A percentile compares a stretch with the other conserved stretches of the same genome.
These are phyloP conservation scores for Trifolium pratense DNA, from an alignment of 306 rosid species.

Conservation along the genomic window DNA sequence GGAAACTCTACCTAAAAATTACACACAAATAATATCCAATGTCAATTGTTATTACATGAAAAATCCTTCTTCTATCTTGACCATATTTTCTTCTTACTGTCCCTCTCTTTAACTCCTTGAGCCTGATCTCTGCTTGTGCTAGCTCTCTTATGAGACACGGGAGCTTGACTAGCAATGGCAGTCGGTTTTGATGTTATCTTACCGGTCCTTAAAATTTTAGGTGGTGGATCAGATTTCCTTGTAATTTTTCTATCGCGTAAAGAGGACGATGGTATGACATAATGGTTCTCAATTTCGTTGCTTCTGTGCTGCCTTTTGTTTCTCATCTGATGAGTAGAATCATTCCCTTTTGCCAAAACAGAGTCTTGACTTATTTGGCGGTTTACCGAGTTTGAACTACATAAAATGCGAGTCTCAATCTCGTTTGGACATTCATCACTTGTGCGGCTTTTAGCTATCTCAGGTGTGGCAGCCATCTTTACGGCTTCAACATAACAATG, in stretches of 20 bases:
- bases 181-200: conserved; percentile 65
- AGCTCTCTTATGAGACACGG: conserved; percentile 66
- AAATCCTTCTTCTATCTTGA: conserved; percentile 50
- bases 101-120: conserved; percentile 74
- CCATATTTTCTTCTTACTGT: conserved; percentile 79
- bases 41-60: conserved; percentile 36
- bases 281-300: conserved; percentile 69
- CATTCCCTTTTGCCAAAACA: conserved; percentile 52
- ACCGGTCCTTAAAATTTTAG: conserved; percentile 55
- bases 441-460: conserved; percentile 41
- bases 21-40: conserved; percentile 32
- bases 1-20: conserved; percentile 8
- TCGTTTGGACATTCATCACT: conserved; percentile 57
- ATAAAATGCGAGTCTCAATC: conserved; percentile 58
- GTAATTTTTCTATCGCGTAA: conserved; percentile 51
- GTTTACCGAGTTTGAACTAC: conserved; percentile 58
- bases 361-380: conserved; percentile 60
- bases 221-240: conserved; percentile 91
- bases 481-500: conserved; percentile 50
- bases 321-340: conserved; percentile 60
- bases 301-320: conserved; percentile 66
- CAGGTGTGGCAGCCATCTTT: conserved; percentile 56
- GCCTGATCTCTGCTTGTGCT: conserved; percentile 71
- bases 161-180: conserved; percentile 54
- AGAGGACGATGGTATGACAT: conserved; percentile 36